phyloP scores from a whole-genome alignment of 345 rosid genomes.

The Xanthoceras sorbifolium region DNA sequence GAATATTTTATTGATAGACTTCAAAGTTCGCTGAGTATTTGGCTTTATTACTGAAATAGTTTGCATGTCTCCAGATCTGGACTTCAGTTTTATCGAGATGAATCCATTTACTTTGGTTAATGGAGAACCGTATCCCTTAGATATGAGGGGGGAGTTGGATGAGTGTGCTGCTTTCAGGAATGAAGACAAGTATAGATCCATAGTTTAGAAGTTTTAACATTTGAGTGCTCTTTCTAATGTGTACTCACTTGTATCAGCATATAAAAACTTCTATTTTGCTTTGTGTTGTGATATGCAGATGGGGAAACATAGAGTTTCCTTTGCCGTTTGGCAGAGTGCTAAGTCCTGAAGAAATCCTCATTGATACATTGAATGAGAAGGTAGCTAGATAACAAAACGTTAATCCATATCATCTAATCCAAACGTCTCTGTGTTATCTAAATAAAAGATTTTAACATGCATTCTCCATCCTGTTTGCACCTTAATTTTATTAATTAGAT shows the following conservation, averaged over 20 bases:
- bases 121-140: slow-evolving; percentile 84
- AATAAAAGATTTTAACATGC: too few relatives aligned
- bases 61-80: slow-evolving; percentile 56
- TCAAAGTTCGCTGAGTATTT: slow-evolving; percentile 2
- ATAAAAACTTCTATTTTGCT: slow-evolving; percentile 59
- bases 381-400: slow-evolving; percentile 41
- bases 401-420: too few relatives aligned
- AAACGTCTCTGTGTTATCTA: too few relatives aligned
- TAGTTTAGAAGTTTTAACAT: too few relatives aligned
- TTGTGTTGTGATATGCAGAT: slow-evolving; percentile 62
- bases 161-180: slow-evolving; percentile 93
- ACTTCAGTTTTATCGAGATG: slow-evolving; percentile 85
- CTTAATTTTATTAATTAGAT: too few relatives aligned
- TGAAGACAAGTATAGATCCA: slow-evolving; percentile 62
- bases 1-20: slow-evolving; percentile 12
- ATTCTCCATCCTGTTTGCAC: too few relatives aligned
- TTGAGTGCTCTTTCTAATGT: slow-evolving; percentile 23
- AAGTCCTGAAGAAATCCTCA: slow-evolving; percentile 68
- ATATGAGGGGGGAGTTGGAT: slow-evolving; percentile 93
- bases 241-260: slow-evolving; percentile 32
- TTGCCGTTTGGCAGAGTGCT: slow-evolving; percentile 89
- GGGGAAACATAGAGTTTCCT: slow-evolving; percentile 87
- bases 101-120: slow-evolving; percentile 82
- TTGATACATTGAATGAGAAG: slow-evolving; percentile 86
- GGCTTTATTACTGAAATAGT: background rate